Base-by-base conservation (phyloP, 768 basidiomycete species). In the Lepiota venenata region DNA sequence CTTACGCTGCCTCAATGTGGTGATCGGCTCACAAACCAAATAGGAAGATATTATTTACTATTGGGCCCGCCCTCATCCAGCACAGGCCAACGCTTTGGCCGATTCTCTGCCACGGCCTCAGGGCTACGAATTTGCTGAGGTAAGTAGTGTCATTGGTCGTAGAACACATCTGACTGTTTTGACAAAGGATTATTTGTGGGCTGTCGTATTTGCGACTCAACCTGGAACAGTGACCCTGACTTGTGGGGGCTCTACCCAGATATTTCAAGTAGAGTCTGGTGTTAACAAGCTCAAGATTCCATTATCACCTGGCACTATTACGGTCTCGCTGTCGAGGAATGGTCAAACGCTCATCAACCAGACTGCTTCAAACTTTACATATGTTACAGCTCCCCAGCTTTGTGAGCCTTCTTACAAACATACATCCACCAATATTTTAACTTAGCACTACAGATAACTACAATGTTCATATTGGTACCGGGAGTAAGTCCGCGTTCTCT, bases 61-160 rank as follows among this genome's bases (percentile, higher is more conserved):
- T 59, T 86, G 83, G 83, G 79, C 83, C 20, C 80, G 86, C 36
- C 77, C 85, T n/a, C 85, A 87, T 63, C 76, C 82, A 12, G 73
- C 72, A n/a, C 60, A 63, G 37, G 84, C 82, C 0, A 64, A 62
- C 14, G 72, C 75, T 1, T 70, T 72, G 5, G 59, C 62, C 3
- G 82, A 85, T 61, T 56, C 65, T 5, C 68, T 80, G 39, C 74
- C 72, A 29, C 71, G 70, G 52, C 84, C 81, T 4, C 68, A 62
- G 40, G 79, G 80, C 43, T 80, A 69, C 65, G 70, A 82, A 59
- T 79, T 75, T 75, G 71, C 76, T 4, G 61, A 79, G 55, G 82
- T 84, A 66, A 60, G 73, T 64, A 56, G 8, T 29, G 37, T 56
- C 62, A 54, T 61, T 51, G 35, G 15, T n/a, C 15, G 14, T n/a